These are phyloP conservation scores for Exophiala sideris DNA, from an alignment of 2,329 filamentous ascomycete genomes.

Conservation along the genomic window DNA sequence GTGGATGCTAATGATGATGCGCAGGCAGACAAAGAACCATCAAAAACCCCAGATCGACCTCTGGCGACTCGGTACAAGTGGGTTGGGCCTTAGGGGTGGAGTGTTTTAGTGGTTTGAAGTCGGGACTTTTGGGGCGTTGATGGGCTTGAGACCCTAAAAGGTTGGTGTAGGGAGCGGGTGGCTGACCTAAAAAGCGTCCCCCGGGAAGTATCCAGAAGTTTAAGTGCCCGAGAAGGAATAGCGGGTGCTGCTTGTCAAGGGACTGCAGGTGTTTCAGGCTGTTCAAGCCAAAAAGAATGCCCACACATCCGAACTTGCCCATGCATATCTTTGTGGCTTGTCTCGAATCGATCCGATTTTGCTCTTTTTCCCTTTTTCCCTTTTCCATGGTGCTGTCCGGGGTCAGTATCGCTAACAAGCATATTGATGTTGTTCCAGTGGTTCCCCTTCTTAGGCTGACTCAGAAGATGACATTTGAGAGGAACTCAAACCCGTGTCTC, in stretches of 20 bases:
- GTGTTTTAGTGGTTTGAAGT: not conserved
- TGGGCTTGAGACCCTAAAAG: not conserved
- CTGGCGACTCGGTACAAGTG: not conserved
- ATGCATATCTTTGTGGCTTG: not conserved
- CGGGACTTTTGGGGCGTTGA: not conserved
- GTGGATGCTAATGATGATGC: constrained; percentile 15
- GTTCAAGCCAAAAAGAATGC: not conserved
- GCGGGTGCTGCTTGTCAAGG: not conserved
- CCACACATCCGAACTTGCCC: not conserved
- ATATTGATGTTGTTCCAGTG: not conserved
- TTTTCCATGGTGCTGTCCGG: not conserved
- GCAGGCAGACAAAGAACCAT: constrained; percentile 22
- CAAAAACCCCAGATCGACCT: constrained; percentile 11
- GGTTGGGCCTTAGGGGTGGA: not conserved
- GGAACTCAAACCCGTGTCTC: not conserved
- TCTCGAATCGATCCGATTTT: not conserved
- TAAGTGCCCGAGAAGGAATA: not conserved
- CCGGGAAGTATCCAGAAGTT: constrained; percentile 1
- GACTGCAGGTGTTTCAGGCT: not conserved
- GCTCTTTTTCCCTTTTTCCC: not conserved
- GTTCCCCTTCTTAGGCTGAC: not conserved
- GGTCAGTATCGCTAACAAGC: not conserved
- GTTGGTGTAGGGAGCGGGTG: not conserved
- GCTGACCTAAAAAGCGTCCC: not conserved
- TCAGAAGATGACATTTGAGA: not conserved